Base-by-base conservation (phyloP, 73 alveolate genomes). In the Paramecium biaurelia region DNA sequence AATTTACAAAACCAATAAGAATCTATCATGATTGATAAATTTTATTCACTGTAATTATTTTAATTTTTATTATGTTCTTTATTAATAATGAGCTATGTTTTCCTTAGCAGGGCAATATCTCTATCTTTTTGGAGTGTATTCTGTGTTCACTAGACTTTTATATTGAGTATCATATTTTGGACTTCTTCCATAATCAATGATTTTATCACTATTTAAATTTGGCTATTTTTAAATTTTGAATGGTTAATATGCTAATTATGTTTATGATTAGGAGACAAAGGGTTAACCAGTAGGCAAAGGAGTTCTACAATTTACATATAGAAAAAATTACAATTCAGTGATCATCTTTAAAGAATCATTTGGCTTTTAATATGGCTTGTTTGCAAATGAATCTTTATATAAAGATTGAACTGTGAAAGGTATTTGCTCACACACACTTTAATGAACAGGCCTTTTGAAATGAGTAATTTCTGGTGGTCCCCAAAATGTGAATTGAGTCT, bases 401-500 rank as follows among this genome's bases (percentile, higher is more conserved):
- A 38, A 26, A 20, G 90, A 43, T 42, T 21, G 11, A 1, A 76
- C 70, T 24, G 42, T 24, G 24, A 79, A 79, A 26, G 90, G 90
- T 21, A 79, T 79, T 45, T 41, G 8, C 43, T 79, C 90, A 43
- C 76, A 23, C 14, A 79, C 90, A 45, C 90, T 79, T 23, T 38
- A 24, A 47, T 79, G 90, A 41, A 14, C 56, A 43, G 90, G 90
- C 7, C 90, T 38, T 9, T 79, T 79, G 14, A 79, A 79, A 79
- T 43, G 74, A n/a, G 42, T 28, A 79, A 76, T 34, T 14, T 79
- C 90, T n/a, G 90, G 90, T 11, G 90, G 90, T 24, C 90, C 90
- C 90, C 90, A 79, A 45, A 30, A 30, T 14, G 43, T 79, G 28
- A 30, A 79, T 23, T 43, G 7, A 24, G 90, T 79, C 84, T 63